Evolutionary conservation across 176 grass and related monocot genomes (phyloP).

Genomic region (Canna indica): DNA sequence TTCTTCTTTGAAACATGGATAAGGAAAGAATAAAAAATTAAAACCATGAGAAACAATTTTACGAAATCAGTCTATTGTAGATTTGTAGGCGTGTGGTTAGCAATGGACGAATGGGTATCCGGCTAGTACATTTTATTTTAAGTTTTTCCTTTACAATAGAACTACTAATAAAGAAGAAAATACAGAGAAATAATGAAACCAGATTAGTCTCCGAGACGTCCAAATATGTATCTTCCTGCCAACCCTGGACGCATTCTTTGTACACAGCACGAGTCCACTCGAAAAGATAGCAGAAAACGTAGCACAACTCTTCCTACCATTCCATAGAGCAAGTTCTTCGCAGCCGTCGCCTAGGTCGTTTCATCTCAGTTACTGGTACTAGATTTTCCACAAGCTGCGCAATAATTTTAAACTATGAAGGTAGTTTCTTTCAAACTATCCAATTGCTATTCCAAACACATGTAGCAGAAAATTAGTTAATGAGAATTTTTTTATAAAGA

Average conservation of each 20-base stretch:
- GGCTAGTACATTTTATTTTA: background rate
- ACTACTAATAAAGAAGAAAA: background rate
- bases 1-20: background rate
- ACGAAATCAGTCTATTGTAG: background rate
- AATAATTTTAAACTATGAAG: slow-evolving; percentile 13
- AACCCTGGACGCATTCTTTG: background rate
- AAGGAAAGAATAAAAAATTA: background rate
- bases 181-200: background rate
- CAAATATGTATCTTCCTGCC: background rate
- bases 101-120: background rate
- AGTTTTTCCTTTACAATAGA: background rate
- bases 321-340: slow-evolving; percentile 66
- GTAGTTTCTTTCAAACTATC: background rate
- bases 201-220: background rate
- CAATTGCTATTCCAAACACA: background rate
- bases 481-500: background rate
- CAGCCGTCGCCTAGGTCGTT: slow-evolving; percentile 35
- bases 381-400: slow-evolving; percentile 66
- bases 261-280: background rate
- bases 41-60: background rate
- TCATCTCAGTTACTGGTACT: slow-evolving; percentile 42
- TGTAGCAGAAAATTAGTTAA: background rate
- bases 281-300: background rate
- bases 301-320: slow-evolving; percentile 35
- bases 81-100: background rate